Percentiles rank a stretch among this genome's conserved stretches.
Conservation (phyloP, 148 eudicot species). For the Amaranthus cruentus region DNA sequence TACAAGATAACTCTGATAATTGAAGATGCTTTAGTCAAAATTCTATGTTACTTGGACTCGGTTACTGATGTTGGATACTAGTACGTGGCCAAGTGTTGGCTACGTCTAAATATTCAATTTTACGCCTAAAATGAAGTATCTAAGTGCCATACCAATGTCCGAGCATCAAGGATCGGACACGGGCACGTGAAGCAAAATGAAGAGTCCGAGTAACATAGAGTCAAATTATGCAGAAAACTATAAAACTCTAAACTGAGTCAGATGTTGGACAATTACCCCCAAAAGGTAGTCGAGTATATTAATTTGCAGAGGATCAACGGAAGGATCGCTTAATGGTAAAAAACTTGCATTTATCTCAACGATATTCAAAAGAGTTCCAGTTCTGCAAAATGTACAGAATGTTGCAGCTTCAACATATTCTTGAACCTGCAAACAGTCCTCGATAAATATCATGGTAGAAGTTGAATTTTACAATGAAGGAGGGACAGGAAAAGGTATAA, state of each 20-base stretch:
- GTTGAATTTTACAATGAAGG: background rate
- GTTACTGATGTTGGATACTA: no score
- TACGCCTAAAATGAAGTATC: no score
- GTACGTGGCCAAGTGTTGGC: no score
- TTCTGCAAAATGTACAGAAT: conserved; percentile 76
- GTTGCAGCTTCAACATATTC: conserved; percentile 99
- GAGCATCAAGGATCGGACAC: no score
- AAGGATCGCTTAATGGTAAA: conserved; percentile 58
- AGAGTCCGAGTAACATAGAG: background rate
- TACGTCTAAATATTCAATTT: no score
- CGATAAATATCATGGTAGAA: background rate
- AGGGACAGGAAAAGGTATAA: conserved; percentile 19
- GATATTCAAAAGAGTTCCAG: conserved; percentile 71
- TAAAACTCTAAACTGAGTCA: background rate
- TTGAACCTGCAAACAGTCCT: conserved; percentile 57
- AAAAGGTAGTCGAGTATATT: conserved; percentile 85
- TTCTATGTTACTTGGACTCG: no score
- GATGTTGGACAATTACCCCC: conserved; percentile 62
- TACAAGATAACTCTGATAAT: background rate
- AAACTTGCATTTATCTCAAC: conserved; percentile 78
- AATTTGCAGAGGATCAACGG: conserved; percentile 78
- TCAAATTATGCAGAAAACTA: background rate
- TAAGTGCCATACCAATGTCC: no score
- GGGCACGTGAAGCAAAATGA: no score
- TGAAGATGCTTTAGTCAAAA: background rate